Conservation (phyloP, 345 rosid species). For the Diplotaxis tenuifolia region DNA sequence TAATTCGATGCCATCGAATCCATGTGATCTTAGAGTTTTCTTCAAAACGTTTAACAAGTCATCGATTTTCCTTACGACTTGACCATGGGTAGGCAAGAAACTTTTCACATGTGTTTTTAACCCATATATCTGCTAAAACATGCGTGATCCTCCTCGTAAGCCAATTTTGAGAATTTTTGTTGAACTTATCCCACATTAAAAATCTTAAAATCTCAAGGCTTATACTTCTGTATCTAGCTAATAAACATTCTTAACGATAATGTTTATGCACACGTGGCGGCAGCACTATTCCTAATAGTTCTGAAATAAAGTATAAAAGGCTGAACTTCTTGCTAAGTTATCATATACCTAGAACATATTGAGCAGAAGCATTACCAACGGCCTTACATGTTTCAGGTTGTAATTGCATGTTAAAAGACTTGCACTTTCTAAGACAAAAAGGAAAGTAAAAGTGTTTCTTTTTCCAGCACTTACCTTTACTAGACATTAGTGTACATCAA, state of each 20-base stretch:
- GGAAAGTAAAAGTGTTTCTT: conserved; percentile 1
- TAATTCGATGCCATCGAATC: conserved; percentile 39
- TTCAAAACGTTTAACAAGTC: conserved; percentile 51
- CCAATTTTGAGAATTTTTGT: conserved; percentile 1
- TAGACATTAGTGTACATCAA: too few species aligned
- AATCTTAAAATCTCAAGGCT: neutral
- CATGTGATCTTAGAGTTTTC: conserved; percentile 56
- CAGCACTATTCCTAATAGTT: neutral
- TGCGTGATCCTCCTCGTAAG: conserved; percentile 3
- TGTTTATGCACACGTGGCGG: conserved; percentile 8
- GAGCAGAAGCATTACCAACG: conserved; percentile 17
- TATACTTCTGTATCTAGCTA: conserved; percentile 7
- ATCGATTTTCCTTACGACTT: conserved; percentile 47
- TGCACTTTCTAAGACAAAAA: conserved; percentile 8
- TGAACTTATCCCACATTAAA: conserved; percentile 12
- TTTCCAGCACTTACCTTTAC: conserved; percentile 56
- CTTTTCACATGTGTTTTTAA: conserved; percentile 78
- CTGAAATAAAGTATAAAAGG: conserved; percentile 10
- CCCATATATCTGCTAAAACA: conserved; percentile 67
- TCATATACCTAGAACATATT: conserved; percentile 9
- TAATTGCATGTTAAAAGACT: conserved; percentile 3
- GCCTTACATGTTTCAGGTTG: conserved; percentile 1
- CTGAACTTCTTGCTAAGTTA: conserved; percentile 17
- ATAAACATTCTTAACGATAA: conserved; percentile 9
- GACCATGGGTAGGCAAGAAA: conserved; percentile 69